A percentile compares a stretch with the other conserved stretches of the same genome.
Evolutionary conservation across 176 grass and related monocot genomes (phyloP).

Genomic region (Chloris gayana): DNA sequence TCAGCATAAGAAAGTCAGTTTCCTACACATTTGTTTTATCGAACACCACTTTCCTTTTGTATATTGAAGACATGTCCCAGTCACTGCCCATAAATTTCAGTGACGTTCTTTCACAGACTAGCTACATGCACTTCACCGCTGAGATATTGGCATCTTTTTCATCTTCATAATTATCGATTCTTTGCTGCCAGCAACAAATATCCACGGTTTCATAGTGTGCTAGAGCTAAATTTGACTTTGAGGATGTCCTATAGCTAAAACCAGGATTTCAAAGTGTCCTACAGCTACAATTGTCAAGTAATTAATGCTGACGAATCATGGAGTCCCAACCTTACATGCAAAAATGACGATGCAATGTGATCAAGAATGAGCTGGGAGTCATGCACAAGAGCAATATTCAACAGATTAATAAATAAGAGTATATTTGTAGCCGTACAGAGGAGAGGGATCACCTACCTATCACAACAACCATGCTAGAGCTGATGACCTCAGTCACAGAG

Average conservation of each 20-base stretch:
- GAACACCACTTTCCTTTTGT: too few species aligned
- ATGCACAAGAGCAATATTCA: not conserved
- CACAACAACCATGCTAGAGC: slow-evolving; percentile 71
- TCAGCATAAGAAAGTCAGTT: too few species aligned
- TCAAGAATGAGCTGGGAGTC: not conserved
- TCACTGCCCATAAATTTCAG: not conserved
- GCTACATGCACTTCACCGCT: not conserved
- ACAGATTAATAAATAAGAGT: not conserved
- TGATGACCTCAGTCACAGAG: slow-evolving; percentile 74
- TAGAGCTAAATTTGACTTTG: too few species aligned
- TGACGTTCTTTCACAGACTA: not conserved
- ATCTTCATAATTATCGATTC: too few species aligned
- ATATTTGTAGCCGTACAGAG: not conserved
- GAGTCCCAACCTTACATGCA: not conserved
- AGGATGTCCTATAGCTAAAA: too few species aligned
- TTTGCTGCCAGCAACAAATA: too few species aligned
- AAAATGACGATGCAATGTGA: not conserved
- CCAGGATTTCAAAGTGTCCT: not conserved
- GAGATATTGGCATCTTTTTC: too few species aligned
- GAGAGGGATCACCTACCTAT: slow-evolving; percentile 47
- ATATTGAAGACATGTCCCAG: not conserved
- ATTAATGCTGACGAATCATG: not conserved
- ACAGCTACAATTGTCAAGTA: not conserved
- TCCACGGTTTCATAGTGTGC: too few species aligned
- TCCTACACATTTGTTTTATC: too few species aligned